Base-by-base conservation (phyloP, 2,329 filamentous ascomycete genomes). In the Cadophora sp. region DNA sequence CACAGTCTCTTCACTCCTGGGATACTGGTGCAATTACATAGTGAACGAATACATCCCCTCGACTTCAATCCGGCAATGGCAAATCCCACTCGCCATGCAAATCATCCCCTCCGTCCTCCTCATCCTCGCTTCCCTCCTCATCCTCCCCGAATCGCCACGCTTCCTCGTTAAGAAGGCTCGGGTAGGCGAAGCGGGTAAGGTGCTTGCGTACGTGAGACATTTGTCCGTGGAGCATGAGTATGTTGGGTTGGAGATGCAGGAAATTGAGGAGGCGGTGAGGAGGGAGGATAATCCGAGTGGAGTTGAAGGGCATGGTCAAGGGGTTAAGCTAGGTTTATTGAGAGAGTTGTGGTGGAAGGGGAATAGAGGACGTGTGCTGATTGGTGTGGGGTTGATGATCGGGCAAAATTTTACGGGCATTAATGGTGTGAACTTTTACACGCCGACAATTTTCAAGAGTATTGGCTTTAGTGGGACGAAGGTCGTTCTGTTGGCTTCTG, bases 111-210 rank as follows among this genome's bases (percentile, higher is more conserved):
- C 78, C 1, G 26, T 72, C 19, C 67, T 79, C 4, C 71, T 79
- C 24, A 66, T 76, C 58, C 59, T 74, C 27, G 65, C 61, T 1
- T 67, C 70, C 1, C 34, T 93, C 80, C 71, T 89, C 48, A 69
- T 92, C 65, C 84, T 93, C 2, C 91, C 91, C 9, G 91, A 93
- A 77, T 91, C 90, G 0, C 91, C 91, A 0, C 86, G 91, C 16
- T 73, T 71, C 56, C 66, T 74, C 9, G 67, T 73, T 40, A 68
- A 64, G 26, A 65, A 68, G 26, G 65, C 68, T 7, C 59, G 67
- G 4, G 56, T 59, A 22, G 50, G 26, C 1, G 29, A 69, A 50
- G 73, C 72, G 3, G 34, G 70, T 3, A 62, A 69, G 12, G 68
- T 72, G 1, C 62, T 73, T 1, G 51, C 69, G n/a, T 73, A 68